Conservation (phyloP, 139 green algal species). For the Picochlorum sp. region DNA sequence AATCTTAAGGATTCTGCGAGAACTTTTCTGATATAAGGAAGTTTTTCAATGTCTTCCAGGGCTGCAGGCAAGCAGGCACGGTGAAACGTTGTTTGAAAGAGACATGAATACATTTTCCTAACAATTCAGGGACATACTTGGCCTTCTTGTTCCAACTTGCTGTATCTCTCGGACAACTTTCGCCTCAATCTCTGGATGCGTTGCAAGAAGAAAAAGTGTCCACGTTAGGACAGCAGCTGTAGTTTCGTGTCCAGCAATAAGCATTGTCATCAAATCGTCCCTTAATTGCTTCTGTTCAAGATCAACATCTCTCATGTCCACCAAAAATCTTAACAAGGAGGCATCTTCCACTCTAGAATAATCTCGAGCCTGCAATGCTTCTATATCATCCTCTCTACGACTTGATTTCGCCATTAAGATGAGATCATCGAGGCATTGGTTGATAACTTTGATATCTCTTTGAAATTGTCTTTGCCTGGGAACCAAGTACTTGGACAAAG, state of each 20-base stretch:
- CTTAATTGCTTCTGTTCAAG: constrained; percentile 76
- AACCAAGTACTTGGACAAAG: constrained; percentile 40
- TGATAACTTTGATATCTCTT: constrained; percentile 73
- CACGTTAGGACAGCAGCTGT: constrained; percentile 89
- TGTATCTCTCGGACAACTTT: constrained; percentile 69
- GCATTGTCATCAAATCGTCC: constrained; percentile 98
- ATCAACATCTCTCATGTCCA: constrained; percentile 93
- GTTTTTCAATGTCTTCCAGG: constrained; percentile 49
- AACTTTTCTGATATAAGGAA: constrained; percentile 50
- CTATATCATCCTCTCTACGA: constrained; percentile 54
- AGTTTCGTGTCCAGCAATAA: constrained; percentile 87
- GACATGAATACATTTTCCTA: background rate
- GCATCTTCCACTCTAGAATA: constrained; percentile 86
- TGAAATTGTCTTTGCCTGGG: constrained; percentile 1
- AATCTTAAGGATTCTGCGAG: constrained; percentile 84
- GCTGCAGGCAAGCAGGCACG: background rate
- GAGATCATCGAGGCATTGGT: constrained; percentile 79
- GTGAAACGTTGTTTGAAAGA: constrained; percentile 13
- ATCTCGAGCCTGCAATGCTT: constrained; percentile 71
- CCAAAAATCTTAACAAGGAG: constrained; percentile 90
- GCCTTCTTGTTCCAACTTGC: constrained; percentile 6
- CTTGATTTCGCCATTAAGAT: constrained; percentile 58
- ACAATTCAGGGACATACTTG: constrained; percentile 18
- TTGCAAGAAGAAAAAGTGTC: constrained; percentile 63
- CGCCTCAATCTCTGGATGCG: constrained; percentile 42